A percentile compares a stretch with the other conserved stretches of the same genome.
Evolutionary conservation across 768 basidiomycete species (phyloP).

Genomic region (Amanita thiersii): DNA sequence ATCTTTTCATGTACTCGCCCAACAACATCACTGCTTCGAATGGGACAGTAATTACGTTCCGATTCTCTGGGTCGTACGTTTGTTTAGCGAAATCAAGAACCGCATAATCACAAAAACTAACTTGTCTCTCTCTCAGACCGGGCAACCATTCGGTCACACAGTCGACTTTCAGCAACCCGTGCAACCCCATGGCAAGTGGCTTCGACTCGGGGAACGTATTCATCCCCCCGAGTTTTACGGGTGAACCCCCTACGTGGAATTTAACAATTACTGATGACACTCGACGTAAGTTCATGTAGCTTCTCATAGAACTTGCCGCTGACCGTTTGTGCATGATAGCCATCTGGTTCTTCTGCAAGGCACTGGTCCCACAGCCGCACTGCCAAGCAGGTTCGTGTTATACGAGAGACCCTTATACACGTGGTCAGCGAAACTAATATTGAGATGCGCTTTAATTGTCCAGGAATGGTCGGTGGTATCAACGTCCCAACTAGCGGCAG

Average conservation of each 20-base stretch:
- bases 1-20: constrained; percentile 40
- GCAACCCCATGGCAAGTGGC: constrained; percentile 33
- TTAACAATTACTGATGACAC: constrained; percentile 40
- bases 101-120: no score
- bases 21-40: constrained; percentile 29
- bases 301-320: constrained; percentile 13
- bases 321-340: constrained; percentile 20
- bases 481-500: constrained; percentile 38
- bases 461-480: constrained; percentile 44
- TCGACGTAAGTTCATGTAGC: constrained; percentile 27
- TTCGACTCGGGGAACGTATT: constrained; percentile 49
- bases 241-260: constrained; percentile 33
- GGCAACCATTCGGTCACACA: constrained; percentile 51
- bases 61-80: constrained; percentile 36
- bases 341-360: constrained; percentile 56
- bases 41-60: constrained; percentile 41
- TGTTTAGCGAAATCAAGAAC: not conserved
- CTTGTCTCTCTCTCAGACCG: constrained; percentile 23
- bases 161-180: constrained; percentile 36
- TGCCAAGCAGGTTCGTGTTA: constrained; percentile 24
- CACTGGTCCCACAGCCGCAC: constrained; percentile 30
- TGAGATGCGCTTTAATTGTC: not conserved
- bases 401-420: not conserved
- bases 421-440: not conserved
- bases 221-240: constrained; percentile 21